Percentiles rank a stretch among this genome's conserved stretches.
Conservation (phyloP, 805 yeast species). For the Candida sonorensis region DNA sequence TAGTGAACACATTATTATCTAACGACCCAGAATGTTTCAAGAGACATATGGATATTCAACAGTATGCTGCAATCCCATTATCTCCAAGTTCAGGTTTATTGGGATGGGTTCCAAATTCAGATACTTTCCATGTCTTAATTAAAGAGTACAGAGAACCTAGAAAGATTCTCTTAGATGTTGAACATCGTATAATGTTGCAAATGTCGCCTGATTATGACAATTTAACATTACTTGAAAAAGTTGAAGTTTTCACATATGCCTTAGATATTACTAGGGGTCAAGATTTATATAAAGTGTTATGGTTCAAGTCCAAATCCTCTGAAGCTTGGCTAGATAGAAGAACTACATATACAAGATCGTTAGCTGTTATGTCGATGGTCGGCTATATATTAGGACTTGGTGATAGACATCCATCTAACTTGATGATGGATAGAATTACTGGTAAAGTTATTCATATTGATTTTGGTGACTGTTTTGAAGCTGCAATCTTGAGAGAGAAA, state of each 20-base stretch:
- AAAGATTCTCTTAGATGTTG: conserved; percentile 83
- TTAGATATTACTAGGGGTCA: conserved; percentile 94
- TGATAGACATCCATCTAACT: conserved; percentile 95
- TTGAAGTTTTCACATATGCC: conserved; percentile 95
- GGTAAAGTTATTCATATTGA: conserved; percentile 97
- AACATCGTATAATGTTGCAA: conserved; percentile 91
- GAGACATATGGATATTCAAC: conserved; percentile 88
- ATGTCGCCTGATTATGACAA: conserved; percentile 97
- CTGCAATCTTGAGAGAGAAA: conserved; percentile 92
- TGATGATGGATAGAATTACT: conserved; percentile 89
- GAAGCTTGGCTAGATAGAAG: conserved; percentile 98
- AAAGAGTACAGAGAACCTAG: conserved; percentile 89
- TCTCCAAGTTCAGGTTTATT: conserved; percentile 95
- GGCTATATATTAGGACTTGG: conserved; percentile 96
- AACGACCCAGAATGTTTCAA: conserved; percentile 95
- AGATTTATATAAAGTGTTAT: conserved; percentile 87
- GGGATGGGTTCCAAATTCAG: conserved; percentile 98
- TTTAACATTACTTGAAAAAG: conserved; percentile 81
- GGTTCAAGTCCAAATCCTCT: conserved; percentile 93
- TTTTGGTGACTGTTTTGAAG: conserved; percentile 98
- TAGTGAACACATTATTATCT: conserved; percentile 82
- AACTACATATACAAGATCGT: conserved; percentile 89
- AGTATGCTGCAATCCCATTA: conserved; percentile 87
- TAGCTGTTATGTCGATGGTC: conserved; percentile 98
- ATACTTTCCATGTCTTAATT: conserved; percentile 90